Base-by-base conservation (phyloP, 2,329 filamentous ascomycete genomes). In the Blastomyces percursus region DNA sequence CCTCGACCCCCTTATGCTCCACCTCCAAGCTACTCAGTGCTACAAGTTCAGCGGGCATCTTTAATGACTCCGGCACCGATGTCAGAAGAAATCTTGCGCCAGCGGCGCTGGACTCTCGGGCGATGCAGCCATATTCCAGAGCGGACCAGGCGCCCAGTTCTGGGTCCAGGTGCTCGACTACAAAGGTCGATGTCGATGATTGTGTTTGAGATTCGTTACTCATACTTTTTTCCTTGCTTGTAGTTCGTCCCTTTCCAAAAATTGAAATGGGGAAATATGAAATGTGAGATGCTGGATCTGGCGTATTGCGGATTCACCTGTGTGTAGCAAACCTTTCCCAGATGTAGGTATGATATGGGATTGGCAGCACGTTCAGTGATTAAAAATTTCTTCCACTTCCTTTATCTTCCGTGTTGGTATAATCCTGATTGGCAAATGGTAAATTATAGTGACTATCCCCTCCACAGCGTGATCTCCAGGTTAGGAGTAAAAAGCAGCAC, bases 151-250 rank as follows among this genome's bases (percentile, higher is more conserved):
- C 84, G 42, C 95, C 94, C 38, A 99, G 83, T 76, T 99, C 94
- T 50, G 90, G 87, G 78, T 99, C 94, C 67, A 99, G 86, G 77
- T 99, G 93, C 80, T 97, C 93, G 69, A 97, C 92, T 71, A 97
- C 89, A 77, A 94, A 96, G 52, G 86, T 92, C 76, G 59, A 11
- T 54, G 86, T 92, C 76, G 59, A 27, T 35, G 9, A 14, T 14
- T 35, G 58, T 8, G 52, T 24, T 54, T 40, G 35, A 24, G 44
- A 9, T 38, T 60, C 9, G 48, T 50, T 60, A 32, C 19, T 46
- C 58, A 50, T 50, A 4, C 4, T 60, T 60, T 27, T 40, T 44
- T 19, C 32, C 7, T 6, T 1, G 50, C 2, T 19, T 2, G 30
- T 12, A 12, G 19, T 2, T 24, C 21, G 5, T 19, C 11, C 32